Evolutionary conservation across 2,329 filamentous ascomycete genomes (phyloP), one percentile per base, ranked within the genome.

Genomic region (Fonsecaea erecta): DNA sequence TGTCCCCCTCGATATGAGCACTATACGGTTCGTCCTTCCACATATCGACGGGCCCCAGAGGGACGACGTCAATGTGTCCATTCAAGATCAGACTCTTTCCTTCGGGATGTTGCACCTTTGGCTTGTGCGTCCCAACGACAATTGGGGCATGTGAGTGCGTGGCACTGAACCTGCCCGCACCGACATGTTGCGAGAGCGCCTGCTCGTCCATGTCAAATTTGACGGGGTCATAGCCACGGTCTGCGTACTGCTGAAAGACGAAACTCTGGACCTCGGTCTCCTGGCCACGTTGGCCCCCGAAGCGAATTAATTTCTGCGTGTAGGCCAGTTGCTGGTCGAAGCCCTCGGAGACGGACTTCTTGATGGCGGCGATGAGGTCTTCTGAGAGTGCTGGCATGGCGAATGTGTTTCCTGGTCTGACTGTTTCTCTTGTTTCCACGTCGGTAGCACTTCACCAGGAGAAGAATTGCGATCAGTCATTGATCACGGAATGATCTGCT

Each of bases 21-120:
- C 65, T 67, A 28, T 69, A 69, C 21, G 68, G 68, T 12, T 69
- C 62, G 34, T 64, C 53, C 3, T 48, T 59, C 68, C 68, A 69
- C 59, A 69, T 58, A 40, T 69, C 68, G 9, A 64, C 52, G 1
- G 68, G 68, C 8, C 65, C 68, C 21, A 62, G 35, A 14, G 68
- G 68, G n/a, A 69, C 68, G 18, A 69, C 61, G 30, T 69, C 65
- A 21, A 69, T 66, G 40, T 68, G 68, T 12, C 65, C 68, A 48
- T 69, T 69, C 24, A 69, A 51, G n/a, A 69, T 69, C 32, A 69
- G 54, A 43, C 65, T 67, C 58, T 67, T 66, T 8, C 68, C 65
- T 34, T 60, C 53, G 18, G 46, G 28, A 11, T 34, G 37, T 28
- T 66, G 64, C 26, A 16, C 21, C 26, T 65, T 65, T 16, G 68